Base-by-base conservation (phyloP, 2,329 filamentous ascomycete genomes). In the Neofusicoccum umdonicola region DNA sequence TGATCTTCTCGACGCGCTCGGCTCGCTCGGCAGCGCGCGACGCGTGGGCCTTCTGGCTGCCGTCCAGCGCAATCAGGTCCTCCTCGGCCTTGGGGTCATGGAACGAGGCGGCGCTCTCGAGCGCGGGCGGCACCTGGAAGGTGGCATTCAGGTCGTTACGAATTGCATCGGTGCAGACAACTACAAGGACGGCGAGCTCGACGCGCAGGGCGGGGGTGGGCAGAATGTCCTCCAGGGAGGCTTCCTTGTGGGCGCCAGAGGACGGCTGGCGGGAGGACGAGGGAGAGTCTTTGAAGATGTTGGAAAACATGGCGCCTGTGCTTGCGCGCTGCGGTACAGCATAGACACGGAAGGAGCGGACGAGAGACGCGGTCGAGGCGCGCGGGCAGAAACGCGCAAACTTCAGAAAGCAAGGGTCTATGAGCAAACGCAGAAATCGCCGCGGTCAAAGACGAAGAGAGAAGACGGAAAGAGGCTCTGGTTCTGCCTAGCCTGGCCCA, bases 101-200 rank as follows among this genome's bases (percentile, higher is more conserved):
- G 12, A 54, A 54, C 1, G 61, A 35, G 2, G 61, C 41, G 1
- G 51, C 44, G 12, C 31, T 37, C 11, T 27, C n/a, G 15, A 57
- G 51, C 0, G 51, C 35, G 7, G 72, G 62, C 4, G 69, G 66
- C 7, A 71, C 54, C 57, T 72, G 60, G 63, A 72, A 75, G 15
- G 71, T 74, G 8, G 71, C 71, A 56, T 66, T 64, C 22, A 74
- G 58, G 27, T 74, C 71, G 63, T 60, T 67, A 31, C 78, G 76
- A 78, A 82, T 82, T 3, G 73, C 70, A 66, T 80, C 79, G 15
- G 79, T 81, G 65, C 77, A 79, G 35, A 79, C 76, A 7, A 79
- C 78, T 13, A 83, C 71, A 12, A 82, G 74, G 17, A 82, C 72
- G 0, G 79, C 81, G 34, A 83, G 73, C 27, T 81, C 78, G 41